These are phyloP conservation scores for Incumbomyces delicatus DNA, from an alignment of 2,329 filamentous ascomycete genomes.

Conservation along the genomic window DNA sequence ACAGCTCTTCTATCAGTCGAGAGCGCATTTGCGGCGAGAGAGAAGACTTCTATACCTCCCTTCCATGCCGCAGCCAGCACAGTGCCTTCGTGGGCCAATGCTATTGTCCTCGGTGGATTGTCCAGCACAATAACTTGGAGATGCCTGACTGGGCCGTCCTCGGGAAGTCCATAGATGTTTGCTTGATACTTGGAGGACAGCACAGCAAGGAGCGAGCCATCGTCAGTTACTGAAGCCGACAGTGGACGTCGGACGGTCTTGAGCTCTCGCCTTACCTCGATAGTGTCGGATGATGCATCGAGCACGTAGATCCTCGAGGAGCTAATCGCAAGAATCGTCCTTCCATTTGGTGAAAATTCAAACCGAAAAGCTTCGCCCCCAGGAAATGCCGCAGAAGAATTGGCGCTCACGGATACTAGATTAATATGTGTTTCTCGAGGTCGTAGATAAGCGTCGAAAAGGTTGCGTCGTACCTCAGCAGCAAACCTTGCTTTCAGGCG, in stretches of 20 bases:
- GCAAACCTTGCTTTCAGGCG: slow-evolving; percentile 57
- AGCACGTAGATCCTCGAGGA: slow-evolving; percentile 76
- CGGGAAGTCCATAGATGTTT: slow-evolving; percentile 67
- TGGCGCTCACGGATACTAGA: slow-evolving; percentile 73
- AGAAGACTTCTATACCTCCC: slow-evolving; percentile 79
- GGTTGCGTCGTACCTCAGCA: slow-evolving; percentile 62
- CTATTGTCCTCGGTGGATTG: slow-evolving; percentile 66
- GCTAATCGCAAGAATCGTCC: slow-evolving; percentile 69
- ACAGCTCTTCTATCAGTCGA: slow-evolving; percentile 63
- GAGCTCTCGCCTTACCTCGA: slow-evolving; percentile 64
- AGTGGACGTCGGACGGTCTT: slow-evolving; percentile 68
- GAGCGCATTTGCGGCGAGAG: slow-evolving; percentile 54
- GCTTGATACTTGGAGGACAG: slow-evolving; percentile 74
- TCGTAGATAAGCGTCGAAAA: slow-evolving; percentile 66
- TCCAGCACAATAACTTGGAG: slow-evolving; percentile 68
- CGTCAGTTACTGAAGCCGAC: slow-evolving; percentile 68
- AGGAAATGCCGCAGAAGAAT: slow-evolving; percentile 68
- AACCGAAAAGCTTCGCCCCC: slow-evolving; percentile 82
- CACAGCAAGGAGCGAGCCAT: slow-evolving; percentile 66
- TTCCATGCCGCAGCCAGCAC: slow-evolving; percentile 78
- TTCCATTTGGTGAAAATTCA: slow-evolving; percentile 64
- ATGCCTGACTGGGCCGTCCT: slow-evolving; percentile 52
- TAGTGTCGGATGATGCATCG: slow-evolving; percentile 50
- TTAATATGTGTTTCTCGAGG: slow-evolving; percentile 64
- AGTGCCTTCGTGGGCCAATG: slow-evolving; percentile 69